Percentiles rank a stretch among this genome's conserved stretches.
Evolutionary conservation across 306 rosid genomes (phyloP).

Genomic region (Neltuma alba): DNA sequence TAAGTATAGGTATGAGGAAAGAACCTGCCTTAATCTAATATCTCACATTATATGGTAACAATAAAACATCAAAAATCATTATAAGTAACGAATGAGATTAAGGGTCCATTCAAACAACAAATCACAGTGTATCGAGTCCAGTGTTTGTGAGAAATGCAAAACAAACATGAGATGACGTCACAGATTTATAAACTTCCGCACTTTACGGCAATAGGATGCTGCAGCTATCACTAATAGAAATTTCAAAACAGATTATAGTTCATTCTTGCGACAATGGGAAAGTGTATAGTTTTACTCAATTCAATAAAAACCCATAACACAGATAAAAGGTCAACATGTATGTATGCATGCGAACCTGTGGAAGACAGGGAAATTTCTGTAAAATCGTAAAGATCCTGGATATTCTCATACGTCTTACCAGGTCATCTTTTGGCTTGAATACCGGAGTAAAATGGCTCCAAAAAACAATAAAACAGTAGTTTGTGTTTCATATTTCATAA

Average conservation of each 20-base stretch:
- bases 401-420: neutral
- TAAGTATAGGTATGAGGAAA: neutral
- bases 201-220: neutral
- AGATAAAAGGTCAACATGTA: neutral
- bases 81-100: neutral
- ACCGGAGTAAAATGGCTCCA: neutral
- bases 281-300: neutral
- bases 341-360: neutral
- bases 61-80: neutral
- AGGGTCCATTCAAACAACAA: neutral
- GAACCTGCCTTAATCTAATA: neutral
- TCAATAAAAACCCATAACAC: neutral
- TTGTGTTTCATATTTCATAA: neutral
- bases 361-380: neutral
- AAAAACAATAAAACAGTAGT: neutral
- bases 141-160: neutral
- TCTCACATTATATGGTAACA: constrained; percentile 9
- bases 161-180: constrained; percentile 8
- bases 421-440: neutral
- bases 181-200: neutral
- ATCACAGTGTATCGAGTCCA: neutral
- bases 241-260: neutral
- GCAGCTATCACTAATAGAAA: neutral
- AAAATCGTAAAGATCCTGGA: neutral
- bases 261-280: neutral